phyloP scores from a whole-genome alignment of 148 eudicot genomes.

The Linanthus parryae region DNA sequence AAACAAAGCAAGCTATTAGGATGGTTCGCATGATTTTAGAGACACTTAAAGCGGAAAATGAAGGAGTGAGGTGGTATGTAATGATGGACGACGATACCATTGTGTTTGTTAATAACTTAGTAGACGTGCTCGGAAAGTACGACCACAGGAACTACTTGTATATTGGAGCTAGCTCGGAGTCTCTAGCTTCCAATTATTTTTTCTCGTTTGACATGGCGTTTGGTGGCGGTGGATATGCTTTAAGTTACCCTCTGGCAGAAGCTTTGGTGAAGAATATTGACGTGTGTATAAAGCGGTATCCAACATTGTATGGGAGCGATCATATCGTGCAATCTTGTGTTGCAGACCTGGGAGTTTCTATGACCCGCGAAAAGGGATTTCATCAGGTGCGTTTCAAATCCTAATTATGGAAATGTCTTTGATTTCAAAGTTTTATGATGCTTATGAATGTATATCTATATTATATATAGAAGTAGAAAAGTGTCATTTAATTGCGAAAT shows the following conservation, averaged over 20 bases:
- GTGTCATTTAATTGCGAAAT: no score
- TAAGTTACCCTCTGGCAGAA: conserved; percentile 66
- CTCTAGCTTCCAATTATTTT: conserved; percentile 25
- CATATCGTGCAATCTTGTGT: conserved; percentile 54
- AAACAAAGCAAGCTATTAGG: conserved; percentile 25
- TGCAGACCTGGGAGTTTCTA: conserved; percentile 68
- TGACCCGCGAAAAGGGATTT: conserved; percentile 64
- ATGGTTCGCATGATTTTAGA: conserved; percentile 37
- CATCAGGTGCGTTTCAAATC: conserved; percentile 93
- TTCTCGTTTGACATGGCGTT: conserved; percentile 52
- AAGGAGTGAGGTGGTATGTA: conserved; percentile 52
- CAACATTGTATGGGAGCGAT: conserved; percentile 48
- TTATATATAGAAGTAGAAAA: no score
- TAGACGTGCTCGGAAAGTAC: conserved; percentile 37
- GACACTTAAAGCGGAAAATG: conserved; percentile 28
- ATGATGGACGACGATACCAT: conserved; percentile 61
- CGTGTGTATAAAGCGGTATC: conserved; percentile 56
- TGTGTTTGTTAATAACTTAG: conserved; percentile 40
- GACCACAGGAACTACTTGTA: conserved; percentile 53
- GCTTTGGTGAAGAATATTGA: conserved; percentile 53
- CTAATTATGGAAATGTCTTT: no score
- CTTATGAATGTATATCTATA: no score
- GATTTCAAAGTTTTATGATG: no score
- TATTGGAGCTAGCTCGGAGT: conserved; percentile 52
- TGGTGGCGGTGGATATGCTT: conserved; percentile 78